Evolutionary conservation across 1,284 basidiomycete genomes (phyloP), one percentile per base, ranked within the genome.

Genomic region (Microbotryomycetes sp.): DNA sequence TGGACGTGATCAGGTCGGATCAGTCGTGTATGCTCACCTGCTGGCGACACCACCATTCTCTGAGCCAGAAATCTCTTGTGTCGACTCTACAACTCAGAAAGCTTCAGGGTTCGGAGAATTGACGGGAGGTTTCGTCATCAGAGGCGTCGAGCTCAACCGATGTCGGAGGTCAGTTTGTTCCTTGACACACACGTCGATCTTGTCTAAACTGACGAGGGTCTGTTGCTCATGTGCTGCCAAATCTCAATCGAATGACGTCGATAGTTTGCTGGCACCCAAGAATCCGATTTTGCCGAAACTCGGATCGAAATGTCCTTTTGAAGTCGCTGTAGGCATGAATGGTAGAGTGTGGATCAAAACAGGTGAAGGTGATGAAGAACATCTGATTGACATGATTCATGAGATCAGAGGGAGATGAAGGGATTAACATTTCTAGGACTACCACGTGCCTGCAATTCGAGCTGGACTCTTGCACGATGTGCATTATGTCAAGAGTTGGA

Each of bases 21-120:
- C 84, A 7, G 76, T 91, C 46, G 80, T 92, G 2, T 92, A 90
- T 74, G 88, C 87, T 1, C 83, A 89, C 49, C 84, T 92, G 31
- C 89, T 87, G 12, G 77, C 91, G 26, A 89, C 89, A 16, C 87
- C 90, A 71, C 88, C 87, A 71, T 88, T 92, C 73, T 89, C 90
- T 84, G 89, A 92, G 56, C 89, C 89, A 1, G 89, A 92, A 71
- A 78, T 92, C 4, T 88, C 90, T 72, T 92, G 89, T 73, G 89
- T 90, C 71, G 87, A 91, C 72, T 87, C 87, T 3, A 86, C 89
- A 69, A 88, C 87, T 30, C 84, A 82, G 68, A 92, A 91, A 75
- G 78, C 88, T 0, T 86, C 86, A 65, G 89, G 87, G 0, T 91
- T 87, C 68, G 89, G 89, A 2, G 88, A 89, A 70, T 80, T 92